Conservation (phyloP, 2,329 filamentous ascomycete species). For the Aspergillus fumigatus region DNA sequence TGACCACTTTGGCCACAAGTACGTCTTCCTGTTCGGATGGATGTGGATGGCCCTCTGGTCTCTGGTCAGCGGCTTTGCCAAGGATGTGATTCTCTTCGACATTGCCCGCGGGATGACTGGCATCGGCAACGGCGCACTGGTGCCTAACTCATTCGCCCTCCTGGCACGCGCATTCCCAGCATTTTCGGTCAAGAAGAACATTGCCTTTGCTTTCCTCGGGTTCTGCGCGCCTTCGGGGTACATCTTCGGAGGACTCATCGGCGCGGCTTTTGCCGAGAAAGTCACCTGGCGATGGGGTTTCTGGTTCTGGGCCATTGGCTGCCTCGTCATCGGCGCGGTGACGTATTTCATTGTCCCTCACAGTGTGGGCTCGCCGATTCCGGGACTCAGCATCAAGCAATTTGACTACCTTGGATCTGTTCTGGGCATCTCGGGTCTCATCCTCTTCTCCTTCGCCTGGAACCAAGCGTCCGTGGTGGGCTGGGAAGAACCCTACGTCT, state of each 20-base stretch:
- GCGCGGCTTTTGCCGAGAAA: slow-evolving; percentile 34
- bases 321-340: slow-evolving; percentile 30
- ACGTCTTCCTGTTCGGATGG: slow-evolving; percentile 47
- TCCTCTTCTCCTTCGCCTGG: slow-evolving; percentile 51
- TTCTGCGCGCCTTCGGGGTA: slow-evolving; percentile 41
- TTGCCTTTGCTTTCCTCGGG: slow-evolving; percentile 45
- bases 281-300: slow-evolving; percentile 52
- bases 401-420: slow-evolving; percentile 43
- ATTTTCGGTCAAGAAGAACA: slow-evolving; percentile 36
- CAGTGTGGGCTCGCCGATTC: slow-evolving; percentile 6
- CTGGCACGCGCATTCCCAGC: slow-evolving; percentile 40
- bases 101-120: slow-evolving; percentile 31
- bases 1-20: slow-evolving; percentile 49
- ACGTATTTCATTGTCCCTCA: slow-evolving; percentile 39
- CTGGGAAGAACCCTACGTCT: slow-evolving; percentile 44
- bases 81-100: slow-evolving; percentile 25
- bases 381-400: slow-evolving; percentile 18
- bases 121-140: slow-evolving; percentile 42
- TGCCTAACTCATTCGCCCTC: slow-evolving; percentile 45
- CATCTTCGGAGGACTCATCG: slow-evolving; percentile 37
- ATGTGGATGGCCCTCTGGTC: slow-evolving; percentile 49
- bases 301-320: slow-evolving; percentile 43
- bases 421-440: slow-evolving; percentile 40
- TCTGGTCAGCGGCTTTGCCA: slow-evolving; percentile 41
- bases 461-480: slow-evolving; percentile 47